Percentiles rank a stretch among this genome's conserved stretches.
Evolutionary conservation across 805 yeast genomes (phyloP).

Genomic region (Candida cerambycidarum): DNA sequence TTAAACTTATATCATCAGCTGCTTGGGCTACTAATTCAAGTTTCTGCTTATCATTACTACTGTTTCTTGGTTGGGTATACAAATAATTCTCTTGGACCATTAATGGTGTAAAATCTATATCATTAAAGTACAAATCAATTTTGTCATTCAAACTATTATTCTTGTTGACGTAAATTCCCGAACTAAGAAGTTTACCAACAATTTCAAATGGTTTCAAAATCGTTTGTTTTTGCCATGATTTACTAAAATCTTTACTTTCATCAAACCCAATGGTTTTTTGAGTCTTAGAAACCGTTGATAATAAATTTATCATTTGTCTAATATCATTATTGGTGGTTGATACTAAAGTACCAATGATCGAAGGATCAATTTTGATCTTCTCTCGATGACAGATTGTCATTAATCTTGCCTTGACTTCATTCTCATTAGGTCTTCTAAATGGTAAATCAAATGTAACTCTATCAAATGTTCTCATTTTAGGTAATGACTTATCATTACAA

Average conservation of each 20-base stretch:
- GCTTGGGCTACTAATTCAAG: conserved; percentile 70
- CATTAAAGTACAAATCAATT: conserved; percentile 87
- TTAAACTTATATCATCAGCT: conserved; percentile 81
- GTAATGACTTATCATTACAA: conserved; percentile 88
- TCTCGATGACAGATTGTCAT: conserved; percentile 91
- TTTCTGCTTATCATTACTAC: conserved; percentile 47
- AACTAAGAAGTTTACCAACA: conserved; percentile 60
- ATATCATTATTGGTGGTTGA: conserved; percentile 87
- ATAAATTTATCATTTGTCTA: conserved; percentile 86
- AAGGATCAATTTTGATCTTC: conserved; percentile 74
- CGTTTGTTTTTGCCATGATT: conserved; percentile 87
- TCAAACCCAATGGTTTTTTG: conserved; percentile 59
- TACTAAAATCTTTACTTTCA: conserved; percentile 61
- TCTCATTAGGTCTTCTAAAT: conserved; percentile 86
- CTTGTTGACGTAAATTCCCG: conserved; percentile 54
- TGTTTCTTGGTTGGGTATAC: conserved; percentile 55
- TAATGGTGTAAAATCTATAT: conserved; percentile 89
- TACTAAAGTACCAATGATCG: conserved; percentile 79
- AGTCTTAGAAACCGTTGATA: conserved; percentile 81
- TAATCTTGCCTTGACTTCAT: conserved; percentile 76
- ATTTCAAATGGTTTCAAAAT: conserved; percentile 92
- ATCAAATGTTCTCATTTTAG: conserved; percentile 96
- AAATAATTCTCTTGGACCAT: conserved; percentile 96
- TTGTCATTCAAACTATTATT: conserved; percentile 71
- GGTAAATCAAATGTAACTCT: conserved; percentile 74